Evolutionary conservation across 179 eudicot genomes (phyloP).

Genomic region (Sideroxylon spinosum): DNA sequence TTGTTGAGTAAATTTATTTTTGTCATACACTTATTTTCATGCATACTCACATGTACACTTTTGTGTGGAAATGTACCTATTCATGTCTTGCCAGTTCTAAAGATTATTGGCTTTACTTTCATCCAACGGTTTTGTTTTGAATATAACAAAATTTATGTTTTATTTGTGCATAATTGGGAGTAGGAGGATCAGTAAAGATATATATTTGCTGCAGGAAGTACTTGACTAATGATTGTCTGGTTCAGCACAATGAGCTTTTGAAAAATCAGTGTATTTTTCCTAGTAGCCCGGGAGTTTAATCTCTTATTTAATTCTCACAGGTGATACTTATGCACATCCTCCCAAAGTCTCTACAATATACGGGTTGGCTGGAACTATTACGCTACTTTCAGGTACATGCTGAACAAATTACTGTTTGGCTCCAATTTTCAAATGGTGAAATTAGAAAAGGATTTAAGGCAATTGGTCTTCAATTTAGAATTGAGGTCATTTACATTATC

Average conservation of each 20-base stretch:
- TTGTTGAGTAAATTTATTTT: background rate
- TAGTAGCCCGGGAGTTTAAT: conserved; percentile 2
- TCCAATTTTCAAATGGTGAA: background rate
- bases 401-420: conserved; percentile 10
- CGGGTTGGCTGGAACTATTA: conserved; percentile 88
- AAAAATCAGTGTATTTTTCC: no score
- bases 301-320: conserved; percentile 36
- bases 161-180: background rate
- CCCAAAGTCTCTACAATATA: conserved; percentile 57
- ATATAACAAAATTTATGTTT: background rate
- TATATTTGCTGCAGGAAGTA: background rate
- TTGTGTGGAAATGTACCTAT: background rate
- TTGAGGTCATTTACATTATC: background rate
- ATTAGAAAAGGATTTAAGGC: background rate
- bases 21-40: background rate
- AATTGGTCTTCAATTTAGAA: no score
- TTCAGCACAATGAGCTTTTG: background rate
- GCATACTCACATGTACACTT: no score
- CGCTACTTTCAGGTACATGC: conserved; percentile 73
- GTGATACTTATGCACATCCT: conserved; percentile 47
- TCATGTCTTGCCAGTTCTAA: background rate
- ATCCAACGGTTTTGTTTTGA: background rate
- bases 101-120: no score
- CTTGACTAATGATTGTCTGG: background rate
- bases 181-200: background rate